Conservation (phyloP, 108 stramenopile genomes). For the Nitzschia sp. region DNA sequence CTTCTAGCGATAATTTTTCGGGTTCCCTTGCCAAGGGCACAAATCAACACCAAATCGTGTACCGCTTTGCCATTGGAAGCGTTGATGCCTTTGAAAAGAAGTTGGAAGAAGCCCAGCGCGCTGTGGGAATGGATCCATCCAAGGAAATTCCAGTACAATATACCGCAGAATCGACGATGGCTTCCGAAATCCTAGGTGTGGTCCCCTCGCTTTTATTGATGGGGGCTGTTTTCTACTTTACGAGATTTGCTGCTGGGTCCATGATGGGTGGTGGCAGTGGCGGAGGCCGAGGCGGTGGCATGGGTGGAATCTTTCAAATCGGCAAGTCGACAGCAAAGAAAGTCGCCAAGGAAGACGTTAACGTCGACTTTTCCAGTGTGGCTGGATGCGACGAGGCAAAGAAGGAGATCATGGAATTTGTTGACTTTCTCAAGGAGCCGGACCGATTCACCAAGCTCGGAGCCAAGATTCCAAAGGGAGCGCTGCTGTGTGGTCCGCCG, state of each 20-base stretch:
- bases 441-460: slow-evolving; percentile 83
- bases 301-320: slow-evolving; percentile 80
- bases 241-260: slow-evolving; percentile 68
- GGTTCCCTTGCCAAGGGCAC: not conserved
- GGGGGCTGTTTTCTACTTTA: slow-evolving; percentile 76
- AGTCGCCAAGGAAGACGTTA: slow-evolving; percentile 70
- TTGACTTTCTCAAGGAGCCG: slow-evolving; percentile 88
- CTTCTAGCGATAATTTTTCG: not conserved
- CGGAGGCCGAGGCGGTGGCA: slow-evolving; percentile 73
- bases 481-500: slow-evolving; percentile 88
- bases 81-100: slow-evolving; percentile 97
- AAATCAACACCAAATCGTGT: slow-evolving; percentile 48
- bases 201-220: slow-evolving; percentile 82
- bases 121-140: slow-evolving; percentile 69
- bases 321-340: slow-evolving; percentile 78
- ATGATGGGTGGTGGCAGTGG: slow-evolving; percentile 66
- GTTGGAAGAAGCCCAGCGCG: slow-evolving; percentile 90
- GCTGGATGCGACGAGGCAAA: slow-evolving; percentile 97
- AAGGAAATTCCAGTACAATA: slow-evolving; percentile 95
- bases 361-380: slow-evolving; percentile 86
- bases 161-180: slow-evolving; percentile 83
- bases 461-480: slow-evolving; percentile 95
- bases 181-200: slow-evolving; percentile 64
- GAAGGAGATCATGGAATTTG: slow-evolving; percentile 95
- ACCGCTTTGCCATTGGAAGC: slow-evolving; percentile 93